phyloP scores from a whole-genome alignment of 306 rosid species.

The Pterocarpus santalinus region DNA sequence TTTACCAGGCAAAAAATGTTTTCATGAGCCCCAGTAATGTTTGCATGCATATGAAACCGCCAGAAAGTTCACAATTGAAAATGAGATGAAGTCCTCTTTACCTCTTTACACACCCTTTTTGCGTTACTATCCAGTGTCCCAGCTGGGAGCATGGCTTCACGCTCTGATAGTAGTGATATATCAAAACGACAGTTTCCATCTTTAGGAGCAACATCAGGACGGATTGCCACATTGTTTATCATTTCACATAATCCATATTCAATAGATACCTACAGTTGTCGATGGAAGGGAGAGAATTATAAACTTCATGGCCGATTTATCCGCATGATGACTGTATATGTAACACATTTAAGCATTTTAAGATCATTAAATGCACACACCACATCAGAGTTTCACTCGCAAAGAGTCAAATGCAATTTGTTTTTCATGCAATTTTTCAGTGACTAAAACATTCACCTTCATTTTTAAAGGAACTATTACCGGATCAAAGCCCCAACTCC shows the following conservation, averaged over 20 bases:
- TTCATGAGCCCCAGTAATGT: constrained; percentile 16
- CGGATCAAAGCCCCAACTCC: too few relatives aligned
- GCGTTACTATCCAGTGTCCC: constrained; percentile 62
- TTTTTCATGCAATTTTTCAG: too few relatives aligned
- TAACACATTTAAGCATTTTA: background rate
- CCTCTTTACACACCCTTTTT: constrained; percentile 73
- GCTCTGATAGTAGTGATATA: constrained; percentile 47
- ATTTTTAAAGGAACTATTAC: too few relatives aligned
- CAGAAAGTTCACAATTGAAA: background rate
- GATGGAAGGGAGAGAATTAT: background rate
- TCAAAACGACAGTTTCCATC: constrained; percentile 72
- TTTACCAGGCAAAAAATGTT: constrained; percentile 26
- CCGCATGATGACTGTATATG: background rate
- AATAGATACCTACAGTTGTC: constrained; percentile 64
- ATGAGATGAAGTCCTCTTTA: background rate
- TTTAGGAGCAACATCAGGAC: constrained; percentile 62
- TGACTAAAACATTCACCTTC: too few relatives aligned
- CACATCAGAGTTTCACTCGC: background rate
- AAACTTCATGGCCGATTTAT: background rate
- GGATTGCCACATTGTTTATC: constrained; percentile 70
- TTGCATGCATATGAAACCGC: constrained; percentile 1
- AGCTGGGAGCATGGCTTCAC: constrained; percentile 68
- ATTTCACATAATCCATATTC: constrained; percentile 89
- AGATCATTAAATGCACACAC: background rate
- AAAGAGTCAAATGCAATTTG: background rate